A percentile compares a stretch with the other conserved stretches of the same genome.
phyloP scores from a whole-genome alignment of 116 monocot species.

The Trichopus zeylanicus region DNA sequence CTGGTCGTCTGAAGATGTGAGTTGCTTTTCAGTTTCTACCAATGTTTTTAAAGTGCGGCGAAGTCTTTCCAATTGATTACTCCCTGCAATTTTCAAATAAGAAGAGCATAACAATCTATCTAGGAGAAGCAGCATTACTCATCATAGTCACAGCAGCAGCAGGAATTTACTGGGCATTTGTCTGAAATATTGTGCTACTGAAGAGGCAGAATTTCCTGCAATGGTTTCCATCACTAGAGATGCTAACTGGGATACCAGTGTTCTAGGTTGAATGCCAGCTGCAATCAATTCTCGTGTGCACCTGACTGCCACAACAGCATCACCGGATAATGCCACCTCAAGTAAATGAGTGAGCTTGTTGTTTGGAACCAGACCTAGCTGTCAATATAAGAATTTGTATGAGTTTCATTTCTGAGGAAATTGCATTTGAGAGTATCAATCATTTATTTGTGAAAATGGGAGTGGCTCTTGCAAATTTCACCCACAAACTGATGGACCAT shows the following conservation, averaged over 20 bases:
- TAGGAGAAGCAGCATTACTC: neutral
- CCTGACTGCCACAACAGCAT: conserved; percentile 22
- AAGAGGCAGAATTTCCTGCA: conserved; percentile 11
- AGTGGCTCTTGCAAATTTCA: conserved; percentile 3
- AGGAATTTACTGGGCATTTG: neutral
- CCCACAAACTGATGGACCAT: conserved; percentile 33
- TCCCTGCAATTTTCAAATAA: neutral
- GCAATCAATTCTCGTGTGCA: conserved; percentile 18
- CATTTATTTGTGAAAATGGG: too few species aligned
- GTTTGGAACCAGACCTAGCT: conserved; percentile 33
- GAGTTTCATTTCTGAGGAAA: neutral
- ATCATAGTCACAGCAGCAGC: neutral
- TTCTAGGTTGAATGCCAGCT: conserved; percentile 17
- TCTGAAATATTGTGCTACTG: neutral
- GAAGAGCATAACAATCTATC: neutral
- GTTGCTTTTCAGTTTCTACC: conserved; percentile 23
- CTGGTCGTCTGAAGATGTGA: conserved; percentile 12
- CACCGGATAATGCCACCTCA: conserved; percentile 20
- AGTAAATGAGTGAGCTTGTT: conserved; percentile 21
- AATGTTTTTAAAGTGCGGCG: conserved; percentile 9
- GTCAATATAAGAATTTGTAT: neutral
- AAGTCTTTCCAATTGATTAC: conserved; percentile 2
- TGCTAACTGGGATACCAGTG: conserved; percentile 27
- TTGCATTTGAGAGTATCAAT: neutral
- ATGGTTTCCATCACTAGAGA: conserved; percentile 23